Evolutionary conservation across 1,284 basidiomycete genomes (phyloP), one percentile per base, ranked within the genome.

Genomic region (Lentinula novae-zelandiae): DNA sequence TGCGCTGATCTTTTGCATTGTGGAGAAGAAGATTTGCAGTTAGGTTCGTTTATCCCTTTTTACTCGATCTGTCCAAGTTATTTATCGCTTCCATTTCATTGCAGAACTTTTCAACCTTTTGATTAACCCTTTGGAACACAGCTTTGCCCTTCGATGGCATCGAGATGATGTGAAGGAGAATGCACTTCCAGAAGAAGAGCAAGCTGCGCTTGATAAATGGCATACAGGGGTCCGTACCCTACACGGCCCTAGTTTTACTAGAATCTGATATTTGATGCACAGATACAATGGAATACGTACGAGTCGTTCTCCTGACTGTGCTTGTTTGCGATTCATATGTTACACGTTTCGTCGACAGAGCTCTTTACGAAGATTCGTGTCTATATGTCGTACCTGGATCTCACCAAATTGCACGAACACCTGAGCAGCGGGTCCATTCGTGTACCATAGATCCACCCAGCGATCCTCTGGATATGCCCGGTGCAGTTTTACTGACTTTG

Each of bases 241-340:
- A n/a, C 40, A 38, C 10, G 40, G 33, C 27, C 27, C 8, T 51
- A 51, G 46, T 50, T 48, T 56, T 58, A 50, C n/a, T 58, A 10
- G 53, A 8, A n/a, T 20, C 36, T 61, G 53, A 53, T n/a, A 10
- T 33, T 53, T 34, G 40, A 53, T 15, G 52, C 44, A 12, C 64
- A 90, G 87, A 81, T 93, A 3, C 91, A 94, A 75, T 94, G 91
- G 90, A 93, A 93, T 69, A 86, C 89, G 80, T 89, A 73, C 59
- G 83, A 13, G n/a, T 39, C 17, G 34, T 48, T 46, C 5, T n/a
- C 27, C 7, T 36, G 15, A 38, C 20, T 17, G 15, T 58, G 22
- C 10, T 20, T 12, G 7, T 39, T 5, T 13, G 10, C 13, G 38
- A 13, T 39, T 27, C 3, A 27, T 27, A 4, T 39, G 12, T 8